Conservation (phyloP, 805 yeast genomes). For the Kazachstania africana region DNA sequence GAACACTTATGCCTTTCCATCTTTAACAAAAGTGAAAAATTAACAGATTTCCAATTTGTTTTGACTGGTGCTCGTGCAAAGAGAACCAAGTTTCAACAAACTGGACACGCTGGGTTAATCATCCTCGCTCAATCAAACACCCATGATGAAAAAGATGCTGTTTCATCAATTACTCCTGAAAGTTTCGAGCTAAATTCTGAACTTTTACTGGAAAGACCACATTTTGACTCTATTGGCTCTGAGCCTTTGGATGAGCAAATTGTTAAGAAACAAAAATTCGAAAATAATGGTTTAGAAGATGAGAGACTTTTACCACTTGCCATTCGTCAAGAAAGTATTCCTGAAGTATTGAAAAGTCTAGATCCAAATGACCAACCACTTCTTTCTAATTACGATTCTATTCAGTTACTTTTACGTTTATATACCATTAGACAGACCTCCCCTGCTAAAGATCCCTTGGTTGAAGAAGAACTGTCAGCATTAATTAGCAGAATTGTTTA, state of each 20-base stretch:
- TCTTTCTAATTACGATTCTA: constrained; percentile 53
- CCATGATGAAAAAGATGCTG: constrained; percentile 7
- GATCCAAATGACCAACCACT: constrained; percentile 81
- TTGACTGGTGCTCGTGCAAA: constrained; percentile 84
- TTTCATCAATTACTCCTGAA: constrained; percentile 34
- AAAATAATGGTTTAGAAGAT: constrained; percentile 28
- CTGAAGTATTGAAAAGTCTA: constrained; percentile 36
- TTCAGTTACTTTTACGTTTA: constrained; percentile 63
- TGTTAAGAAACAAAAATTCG: constrained; percentile 24
- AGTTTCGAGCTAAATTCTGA: constrained; percentile 61
- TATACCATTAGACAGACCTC: constrained; percentile 54
- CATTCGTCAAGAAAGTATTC: constrained; percentile 49
- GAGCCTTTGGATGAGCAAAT: constrained; percentile 34
- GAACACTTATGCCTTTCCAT: constrained; percentile 50
- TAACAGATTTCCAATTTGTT: constrained; percentile 50
- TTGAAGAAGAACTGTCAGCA: constrained; percentile 75
- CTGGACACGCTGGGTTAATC: constrained; percentile 60
- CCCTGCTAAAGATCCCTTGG: constrained; percentile 59
- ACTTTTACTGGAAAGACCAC: constrained; percentile 61
- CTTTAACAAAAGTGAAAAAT: constrained; percentile 41
- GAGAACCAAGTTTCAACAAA: constrained; percentile 71
- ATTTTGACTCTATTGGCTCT: constrained; percentile 48
- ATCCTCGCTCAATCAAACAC: constrained; percentile 51
- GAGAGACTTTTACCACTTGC: constrained; percentile 52
- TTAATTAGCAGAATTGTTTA: constrained; percentile 60